Base-by-base conservation (phyloP, 2,329 filamentous ascomycete genomes). In the Verticillium isaacii region DNA sequence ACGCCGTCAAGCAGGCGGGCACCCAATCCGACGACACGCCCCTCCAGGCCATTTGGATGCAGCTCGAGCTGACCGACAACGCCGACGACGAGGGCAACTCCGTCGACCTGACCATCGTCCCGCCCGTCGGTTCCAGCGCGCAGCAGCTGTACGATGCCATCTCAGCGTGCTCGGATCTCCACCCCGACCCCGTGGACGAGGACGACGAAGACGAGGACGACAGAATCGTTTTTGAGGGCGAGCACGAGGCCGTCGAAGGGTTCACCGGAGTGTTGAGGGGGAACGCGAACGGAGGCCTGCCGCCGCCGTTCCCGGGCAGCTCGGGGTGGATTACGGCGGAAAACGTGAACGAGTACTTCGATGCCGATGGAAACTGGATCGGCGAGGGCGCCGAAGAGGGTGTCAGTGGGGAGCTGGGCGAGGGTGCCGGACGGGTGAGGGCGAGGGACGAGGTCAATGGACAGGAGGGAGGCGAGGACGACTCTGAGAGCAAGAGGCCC, bases 271-370 rank as follows among this genome's bases (percentile, higher is more conserved):
- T 87, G 6, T 73, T 85, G 59, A 76, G 74, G 45, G 83, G 82
- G 17, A 73, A 75, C 14, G 67, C 68, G 6, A 75, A 78, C 61
- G 83, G 83, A 0, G 82, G 80, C 2, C 70, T 89, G 29, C 87
- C 87, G n/a, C 86, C 86, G 1, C 84, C 87, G 0, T 85, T 90
- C 73, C 89, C 90, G 0, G 90, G 90, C 1, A 91, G 89, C 58
- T 85, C 85, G 0, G 90, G 90, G 0, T 94, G 91, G 91, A 93
- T 98, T 71, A 98, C 94, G 17, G 90, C 91, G 9, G 94, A 97
- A 61, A 98, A 97, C 69, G 88, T 96, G 72, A 82, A 89, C 66
- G 85, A 96, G 67, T 96, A 87, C 71, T 91, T 95, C 74, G 91
- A 95, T 68, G 87, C 84, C 64, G 84, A 93, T 9, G 92, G 92